These are phyloP conservation scores for Monilinia aucupariae DNA, from an alignment of 2,329 filamentous ascomycete genomes.

Conservation along the genomic window DNA sequence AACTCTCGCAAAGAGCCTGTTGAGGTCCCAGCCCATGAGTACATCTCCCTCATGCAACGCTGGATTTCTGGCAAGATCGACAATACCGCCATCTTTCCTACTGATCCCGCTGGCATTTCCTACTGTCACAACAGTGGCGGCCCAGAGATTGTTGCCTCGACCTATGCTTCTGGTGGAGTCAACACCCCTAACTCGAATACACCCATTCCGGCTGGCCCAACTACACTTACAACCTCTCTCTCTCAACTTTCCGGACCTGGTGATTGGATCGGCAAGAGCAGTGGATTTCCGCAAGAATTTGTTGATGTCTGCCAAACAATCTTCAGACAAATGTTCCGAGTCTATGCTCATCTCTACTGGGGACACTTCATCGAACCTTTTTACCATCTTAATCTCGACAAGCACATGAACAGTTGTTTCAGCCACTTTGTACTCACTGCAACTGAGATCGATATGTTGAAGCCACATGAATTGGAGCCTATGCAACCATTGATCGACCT, in stretches of 20 bases:
- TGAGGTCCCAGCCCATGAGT: conserved; percentile 86
- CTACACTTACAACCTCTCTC: conserved; percentile 49
- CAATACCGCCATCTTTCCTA: conserved; percentile 84
- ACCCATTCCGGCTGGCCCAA: conserved; percentile 35
- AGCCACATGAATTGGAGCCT: conserved; percentile 85
- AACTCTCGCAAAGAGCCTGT: conserved; percentile 82
- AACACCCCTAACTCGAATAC: conserved; percentile 39
- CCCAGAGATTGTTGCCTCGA: conserved; percentile 51
- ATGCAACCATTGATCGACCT: conserved; percentile 93
- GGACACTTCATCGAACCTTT: conserved; percentile 84
- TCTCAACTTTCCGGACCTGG: conserved; percentile 56
- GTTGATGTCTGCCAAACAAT: conserved; percentile 86
- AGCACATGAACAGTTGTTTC: conserved; percentile 82
- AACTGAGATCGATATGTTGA: conserved; percentile 76
- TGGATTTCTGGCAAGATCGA: conserved; percentile 97
- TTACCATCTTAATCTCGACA: conserved; percentile 74
- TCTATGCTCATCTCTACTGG: conserved; percentile 97
- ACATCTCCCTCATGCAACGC: conserved; percentile 92
- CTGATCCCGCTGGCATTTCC: conserved; percentile 67
- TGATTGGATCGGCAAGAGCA: conserved; percentile 85
- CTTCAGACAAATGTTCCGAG: conserved; percentile 97
- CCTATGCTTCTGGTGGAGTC: conserved; percentile 49
- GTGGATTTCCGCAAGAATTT: conserved; percentile 88
- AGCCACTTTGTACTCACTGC: conserved; percentile 78
- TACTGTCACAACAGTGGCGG: conserved; percentile 58